These are phyloP conservation scores for Vitis hybrid DNA, from an alignment of 177 flowering plant genomes.

Conservation along the genomic window DNA sequence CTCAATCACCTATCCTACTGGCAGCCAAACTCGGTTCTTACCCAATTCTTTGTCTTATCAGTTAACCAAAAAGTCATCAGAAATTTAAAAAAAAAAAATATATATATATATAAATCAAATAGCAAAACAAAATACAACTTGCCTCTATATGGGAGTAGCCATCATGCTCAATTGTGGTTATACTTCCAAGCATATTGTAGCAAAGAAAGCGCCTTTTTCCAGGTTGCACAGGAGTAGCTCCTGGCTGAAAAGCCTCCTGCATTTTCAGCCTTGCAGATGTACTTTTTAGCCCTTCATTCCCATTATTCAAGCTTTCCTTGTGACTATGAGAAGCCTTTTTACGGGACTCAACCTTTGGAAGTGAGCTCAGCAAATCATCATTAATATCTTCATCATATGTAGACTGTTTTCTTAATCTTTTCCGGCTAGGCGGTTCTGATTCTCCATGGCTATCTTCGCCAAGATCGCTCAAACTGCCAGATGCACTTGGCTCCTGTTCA, in stretches of 20 bases:
- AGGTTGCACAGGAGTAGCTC: conserved; percentile 72
- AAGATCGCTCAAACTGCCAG: conserved; percentile 70
- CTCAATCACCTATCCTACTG: not conserved
- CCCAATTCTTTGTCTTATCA: not conserved
- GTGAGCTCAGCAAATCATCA: conserved; percentile 32
- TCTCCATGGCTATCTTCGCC: conserved; percentile 70
- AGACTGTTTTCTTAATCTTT: conserved; percentile 61
- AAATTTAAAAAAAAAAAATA: no score
- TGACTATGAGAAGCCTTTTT: conserved; percentile 40
- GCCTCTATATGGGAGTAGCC: conserved; percentile 95
- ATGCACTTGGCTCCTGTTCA: conserved; percentile 49
- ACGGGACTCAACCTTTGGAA: conserved; percentile 41
- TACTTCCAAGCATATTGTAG: conserved; percentile 93
- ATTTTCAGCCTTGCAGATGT: conserved; percentile 40
- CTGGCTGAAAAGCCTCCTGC: conserved; percentile 95
- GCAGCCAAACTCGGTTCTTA: not conserved
- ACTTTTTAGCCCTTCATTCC: conserved; percentile 30
- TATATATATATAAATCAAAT: not conserved
- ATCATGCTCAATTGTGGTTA: conserved; percentile 79
- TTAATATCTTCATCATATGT: conserved; percentile 36
- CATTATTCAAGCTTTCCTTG: conserved; percentile 36
- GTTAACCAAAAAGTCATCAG: not conserved
- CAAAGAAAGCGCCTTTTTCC: conserved; percentile 85
- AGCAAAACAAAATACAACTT: not conserved
- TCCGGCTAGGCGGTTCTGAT: conserved; percentile 58